These are phyloP conservation scores for Rhizopogon salebrosus DNA, from an alignment of 768 basidiomycete genomes.

Conservation along the genomic window DNA sequence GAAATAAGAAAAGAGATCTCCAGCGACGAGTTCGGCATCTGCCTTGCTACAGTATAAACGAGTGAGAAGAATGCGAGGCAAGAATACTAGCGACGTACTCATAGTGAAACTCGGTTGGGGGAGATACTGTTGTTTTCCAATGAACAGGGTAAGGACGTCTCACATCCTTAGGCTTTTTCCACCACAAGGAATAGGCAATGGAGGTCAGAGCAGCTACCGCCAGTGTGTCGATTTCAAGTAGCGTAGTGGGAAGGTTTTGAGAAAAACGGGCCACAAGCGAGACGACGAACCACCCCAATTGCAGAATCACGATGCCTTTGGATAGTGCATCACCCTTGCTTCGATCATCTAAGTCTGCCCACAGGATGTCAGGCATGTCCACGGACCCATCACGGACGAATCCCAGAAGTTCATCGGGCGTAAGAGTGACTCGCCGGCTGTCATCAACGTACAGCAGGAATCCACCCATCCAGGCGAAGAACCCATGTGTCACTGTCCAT, in stretches of 20 bases:
- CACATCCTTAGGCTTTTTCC: slow-evolving; percentile 35
- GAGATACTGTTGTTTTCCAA: not conserved
- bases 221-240: slow-evolving; percentile 33
- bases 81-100: not conserved
- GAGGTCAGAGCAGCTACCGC: slow-evolving; percentile 28
- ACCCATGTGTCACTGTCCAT: slow-evolving; percentile 11
- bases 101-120: not conserved
- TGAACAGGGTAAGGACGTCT: slow-evolving; percentile 8
- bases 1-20: not conserved
- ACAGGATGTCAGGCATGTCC: slow-evolving; percentile 2
- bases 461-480: slow-evolving; percentile 18
- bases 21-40: not conserved
- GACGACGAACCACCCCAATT: slow-evolving; percentile 31
- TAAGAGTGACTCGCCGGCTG: not conserved
- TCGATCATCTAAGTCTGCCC: slow-evolving; percentile 15
- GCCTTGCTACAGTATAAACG: not conserved
- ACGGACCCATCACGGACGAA: not conserved
- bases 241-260: slow-evolving; percentile 23
- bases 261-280: slow-evolving; percentile 22
- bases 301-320: slow-evolving; percentile 28
- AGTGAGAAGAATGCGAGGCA: not conserved
- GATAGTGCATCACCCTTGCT: slow-evolving; percentile 31
- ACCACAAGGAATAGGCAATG: slow-evolving; percentile 32
- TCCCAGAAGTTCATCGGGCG: not conserved
- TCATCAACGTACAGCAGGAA: slow-evolving; percentile 7